Conservation (phyloP, 768 basidiomycete species). For the Podaxis sp. region DNA sequence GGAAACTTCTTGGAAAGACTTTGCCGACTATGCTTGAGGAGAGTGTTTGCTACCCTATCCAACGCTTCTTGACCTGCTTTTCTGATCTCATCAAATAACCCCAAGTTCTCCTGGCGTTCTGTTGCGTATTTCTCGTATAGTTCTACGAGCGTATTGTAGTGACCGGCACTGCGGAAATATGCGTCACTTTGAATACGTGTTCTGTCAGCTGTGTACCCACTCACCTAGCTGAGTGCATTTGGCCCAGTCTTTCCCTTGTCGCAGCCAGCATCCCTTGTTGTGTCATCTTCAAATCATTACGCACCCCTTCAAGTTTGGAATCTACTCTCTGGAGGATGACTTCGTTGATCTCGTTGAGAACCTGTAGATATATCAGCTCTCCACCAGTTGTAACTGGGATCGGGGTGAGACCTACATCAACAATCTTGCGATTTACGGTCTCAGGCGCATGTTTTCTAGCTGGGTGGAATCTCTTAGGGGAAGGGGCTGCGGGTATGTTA, state of each 20-base stretch:
- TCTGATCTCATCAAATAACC: conserved; percentile 40
- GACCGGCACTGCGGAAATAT: conserved; percentile 34
- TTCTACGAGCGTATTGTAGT: conserved; percentile 53
- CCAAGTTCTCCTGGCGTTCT: conserved; percentile 37
- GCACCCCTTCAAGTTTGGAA: conserved; percentile 45
- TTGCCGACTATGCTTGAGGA: conserved; percentile 49
- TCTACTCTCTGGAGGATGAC: conserved; percentile 46
- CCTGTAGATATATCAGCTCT: conserved; percentile 27
- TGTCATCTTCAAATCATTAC: conserved; percentile 41
- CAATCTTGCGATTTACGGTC: conserved; percentile 28
- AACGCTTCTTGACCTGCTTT: conserved; percentile 36
- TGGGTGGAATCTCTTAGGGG: neutral
- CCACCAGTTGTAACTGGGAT: neutral
- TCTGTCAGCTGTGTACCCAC: conserved; percentile 4
- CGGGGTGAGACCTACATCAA: conserved; percentile 33
- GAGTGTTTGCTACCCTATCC: conserved; percentile 31
- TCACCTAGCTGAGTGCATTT: conserved; percentile 46
- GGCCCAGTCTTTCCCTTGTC: conserved; percentile 40
- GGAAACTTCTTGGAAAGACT: conserved; percentile 52
- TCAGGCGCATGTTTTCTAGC: neutral
- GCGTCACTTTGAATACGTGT: neutral
- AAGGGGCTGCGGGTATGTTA: neutral
- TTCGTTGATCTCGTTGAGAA: conserved; percentile 51
- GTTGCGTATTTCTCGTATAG: conserved; percentile 53
- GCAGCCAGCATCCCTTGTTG: conserved; percentile 45